Evolutionary conservation across 2,329 filamentous ascomycete genomes (phyloP).

Genomic region (Daldinia sp.): DNA sequence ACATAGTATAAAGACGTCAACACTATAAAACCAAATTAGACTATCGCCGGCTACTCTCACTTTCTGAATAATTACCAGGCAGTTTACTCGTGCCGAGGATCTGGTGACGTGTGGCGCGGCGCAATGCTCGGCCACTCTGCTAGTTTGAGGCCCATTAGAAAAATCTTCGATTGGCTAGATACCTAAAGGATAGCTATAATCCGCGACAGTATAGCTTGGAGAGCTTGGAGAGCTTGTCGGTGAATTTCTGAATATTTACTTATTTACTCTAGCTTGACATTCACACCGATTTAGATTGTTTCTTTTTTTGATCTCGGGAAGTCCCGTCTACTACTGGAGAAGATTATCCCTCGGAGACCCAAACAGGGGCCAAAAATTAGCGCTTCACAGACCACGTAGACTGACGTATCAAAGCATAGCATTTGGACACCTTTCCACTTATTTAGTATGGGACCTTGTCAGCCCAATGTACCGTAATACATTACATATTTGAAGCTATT

Average conservation of each 20-base stretch:
- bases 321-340: background rate
- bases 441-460: too few species aligned
- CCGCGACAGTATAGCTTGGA: background rate
- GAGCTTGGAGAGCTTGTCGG: background rate
- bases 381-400: too few species aligned
- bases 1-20: background rate
- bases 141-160: background rate
- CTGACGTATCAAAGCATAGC: too few species aligned
- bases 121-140: constrained; percentile 10
- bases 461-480: too few species aligned
- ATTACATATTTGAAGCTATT: too few species aligned
- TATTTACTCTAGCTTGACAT: background rate
- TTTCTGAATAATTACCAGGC: background rate
- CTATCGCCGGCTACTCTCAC: background rate
- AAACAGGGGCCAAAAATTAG: too few species aligned
- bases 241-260: background rate
- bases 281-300: background rate
- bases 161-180: background rate
- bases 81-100: background rate
- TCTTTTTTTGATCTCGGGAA: background rate
- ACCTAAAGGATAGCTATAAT: background rate
- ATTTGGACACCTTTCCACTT: too few species aligned
- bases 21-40: background rate
- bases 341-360: too few species aligned
- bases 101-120: background rate